Evolutionary conservation across 2,329 filamentous ascomycete species (phyloP).

Genomic region (Calonectria honghensis): DNA sequence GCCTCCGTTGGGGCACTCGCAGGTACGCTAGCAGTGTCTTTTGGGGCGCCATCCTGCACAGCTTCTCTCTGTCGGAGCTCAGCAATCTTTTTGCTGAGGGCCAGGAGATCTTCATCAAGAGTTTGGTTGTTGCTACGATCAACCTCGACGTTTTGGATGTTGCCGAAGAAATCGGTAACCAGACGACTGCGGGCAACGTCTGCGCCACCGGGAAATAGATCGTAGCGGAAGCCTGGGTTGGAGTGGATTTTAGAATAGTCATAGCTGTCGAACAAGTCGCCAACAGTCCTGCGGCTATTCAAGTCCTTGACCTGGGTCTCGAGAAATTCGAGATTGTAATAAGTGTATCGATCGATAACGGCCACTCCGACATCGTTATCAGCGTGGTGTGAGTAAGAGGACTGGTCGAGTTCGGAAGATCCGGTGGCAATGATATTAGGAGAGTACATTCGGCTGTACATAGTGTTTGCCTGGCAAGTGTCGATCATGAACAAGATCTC

Average conservation of each 20-base stretch:
- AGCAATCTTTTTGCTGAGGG: constrained; percentile 82
- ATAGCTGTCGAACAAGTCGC: constrained; percentile 96
- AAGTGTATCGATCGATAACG: constrained; percentile 98
- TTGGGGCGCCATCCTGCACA: constrained; percentile 58
- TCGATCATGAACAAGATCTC: constrained; percentile 99
- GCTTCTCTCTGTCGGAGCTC: constrained; percentile 70
- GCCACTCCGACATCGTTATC: constrained; percentile 98
- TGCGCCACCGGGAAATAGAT: constrained; percentile 92
- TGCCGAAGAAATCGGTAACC: constrained; percentile 98
- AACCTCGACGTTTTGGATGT: constrained; percentile 97
- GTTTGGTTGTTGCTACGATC: constrained; percentile 76
- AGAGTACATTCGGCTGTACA: constrained; percentile 99
- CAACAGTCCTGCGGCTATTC: constrained; percentile 90
- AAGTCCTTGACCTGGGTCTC: constrained; percentile 92
- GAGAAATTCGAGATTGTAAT: constrained; percentile 98
- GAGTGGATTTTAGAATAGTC: constrained; percentile 96
- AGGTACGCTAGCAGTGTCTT: constrained; percentile 54
- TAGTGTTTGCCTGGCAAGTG: constrained; percentile 99
- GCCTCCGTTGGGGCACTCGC: constrained; percentile 55
- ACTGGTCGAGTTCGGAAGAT: constrained; percentile 96
- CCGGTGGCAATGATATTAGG: constrained; percentile 98
- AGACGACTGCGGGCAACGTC: constrained; percentile 84
- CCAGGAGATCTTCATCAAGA: constrained; percentile 83
- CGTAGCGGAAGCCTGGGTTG: constrained; percentile 92
- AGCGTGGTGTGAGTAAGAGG: constrained; percentile 97